Base-by-base conservation (phyloP, 495 filamentous ascomycete genomes). In the Xylaria venustula region DNA sequence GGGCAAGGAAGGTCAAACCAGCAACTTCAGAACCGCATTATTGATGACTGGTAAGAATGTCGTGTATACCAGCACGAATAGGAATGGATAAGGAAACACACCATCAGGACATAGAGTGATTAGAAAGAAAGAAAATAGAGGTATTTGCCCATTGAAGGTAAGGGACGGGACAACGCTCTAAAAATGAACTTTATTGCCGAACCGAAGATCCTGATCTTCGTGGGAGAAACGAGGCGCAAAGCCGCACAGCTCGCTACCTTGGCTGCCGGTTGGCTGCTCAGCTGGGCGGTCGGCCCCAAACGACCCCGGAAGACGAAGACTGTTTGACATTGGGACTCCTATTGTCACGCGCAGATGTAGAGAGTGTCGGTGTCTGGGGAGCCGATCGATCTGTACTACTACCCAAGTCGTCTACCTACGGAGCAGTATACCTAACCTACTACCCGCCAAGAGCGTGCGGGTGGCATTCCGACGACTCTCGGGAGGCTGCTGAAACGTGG, bases 151-250 rank as follows among this genome's bases (percentile, higher is more conserved):
- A n/a, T 15, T 4, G 34, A 23, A 45, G 53, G 30, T 7, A 34
- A 20, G 26, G 53, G 40, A 45, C 4, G 26, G 36, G 36, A 28
- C 20, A 4, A 17, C n/a, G 17, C 37, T 32, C 8, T 44, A 7
- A n/a, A 42, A 30, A 30, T 2, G 25, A 49, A 0, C 23, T 20
- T 25, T 40, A 34, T 0, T 44, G 53, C 25, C n/a, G 41, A 45
- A 44, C 37, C n/a, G 53, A 23, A 25, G 53, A 55, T 55, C 53
- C 40, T 55, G 19, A 45, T 45, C 5, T 45, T 20, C 42, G 22
- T 17, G 40, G 53, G 53, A n/a, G 53, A 55, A 55, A 55, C 53
- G 25, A 55, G 40, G 53, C 53, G 44, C 32, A 23, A 37, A 30
- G 30, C 7, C n/a, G 22, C 3, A 15, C 12, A n/a, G 15, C 30